Evolutionary conservation across 2,329 filamentous ascomycete genomes (phyloP).

Genomic region (Colletotrichum salicis): DNA sequence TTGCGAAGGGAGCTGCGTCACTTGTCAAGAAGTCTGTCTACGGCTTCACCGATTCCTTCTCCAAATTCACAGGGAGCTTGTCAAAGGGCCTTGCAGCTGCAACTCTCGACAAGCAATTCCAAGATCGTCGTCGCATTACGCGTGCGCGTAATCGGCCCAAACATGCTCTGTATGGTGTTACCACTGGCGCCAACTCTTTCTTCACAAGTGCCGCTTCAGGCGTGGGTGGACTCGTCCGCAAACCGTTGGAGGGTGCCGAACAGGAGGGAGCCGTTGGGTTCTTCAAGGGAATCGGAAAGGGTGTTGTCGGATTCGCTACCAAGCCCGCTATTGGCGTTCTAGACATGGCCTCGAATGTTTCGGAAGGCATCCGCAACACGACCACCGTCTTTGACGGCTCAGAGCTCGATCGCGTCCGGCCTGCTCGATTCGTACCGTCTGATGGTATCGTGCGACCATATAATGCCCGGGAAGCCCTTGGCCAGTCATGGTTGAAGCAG

Average conservation of each 20-base stretch:
- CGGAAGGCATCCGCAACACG: conserved; percentile 97
- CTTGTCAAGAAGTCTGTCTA: conserved; percentile 99
- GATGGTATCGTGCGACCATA: conserved; percentile 96
- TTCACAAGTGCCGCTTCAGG: conserved; percentile 92
- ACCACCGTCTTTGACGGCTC: conserved; percentile 97
- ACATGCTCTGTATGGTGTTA: conserved; percentile 96
- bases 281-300: conserved; percentile 97
- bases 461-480: conserved; percentile 92
- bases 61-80: conserved; percentile 96
- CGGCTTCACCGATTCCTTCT: conserved; percentile 95
- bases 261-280: conserved; percentile 94
- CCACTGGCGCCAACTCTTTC: conserved; percentile 93
- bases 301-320: conserved; percentile 90
- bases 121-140: conserved; percentile 93
- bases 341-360: conserved; percentile 95
- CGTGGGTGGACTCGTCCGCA: conserved; percentile 90
- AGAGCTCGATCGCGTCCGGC: conserved; percentile 92
- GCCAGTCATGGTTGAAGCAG: conserved; percentile 99
- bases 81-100: conserved; percentile 96
- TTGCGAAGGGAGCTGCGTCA: conserved; percentile 94
- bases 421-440: conserved; percentile 89
- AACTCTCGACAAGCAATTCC: conserved; percentile 98
- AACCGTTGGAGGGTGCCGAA: conserved; percentile 94
- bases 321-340: conserved; percentile 97
- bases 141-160: conserved; percentile 93